Conservation (phyloP, 2,329 filamentous ascomycete genomes). For the Microcyclospora pomicola region DNA sequence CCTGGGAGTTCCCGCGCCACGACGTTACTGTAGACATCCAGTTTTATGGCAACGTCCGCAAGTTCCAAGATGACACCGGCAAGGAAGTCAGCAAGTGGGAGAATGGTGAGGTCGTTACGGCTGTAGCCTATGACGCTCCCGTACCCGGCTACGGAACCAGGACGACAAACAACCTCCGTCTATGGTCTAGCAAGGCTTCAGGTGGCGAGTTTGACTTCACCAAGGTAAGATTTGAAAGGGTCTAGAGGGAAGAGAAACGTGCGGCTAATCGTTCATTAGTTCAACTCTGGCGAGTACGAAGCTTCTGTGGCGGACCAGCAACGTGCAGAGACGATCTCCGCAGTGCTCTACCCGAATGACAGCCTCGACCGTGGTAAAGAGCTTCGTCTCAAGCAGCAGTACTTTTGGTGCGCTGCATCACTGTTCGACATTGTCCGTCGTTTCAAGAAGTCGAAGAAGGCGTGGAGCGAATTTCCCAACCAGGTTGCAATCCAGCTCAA, state of each 20-base stretch:
- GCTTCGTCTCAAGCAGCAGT: slow-evolving; percentile 94
- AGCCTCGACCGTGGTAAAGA: slow-evolving; percentile 95
- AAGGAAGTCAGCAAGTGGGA: slow-evolving; percentile 70
- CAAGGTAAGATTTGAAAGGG: slow-evolving; percentile 34
- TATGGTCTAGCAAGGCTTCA: slow-evolving; percentile 96
- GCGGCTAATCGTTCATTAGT: slow-evolving; percentile 26
- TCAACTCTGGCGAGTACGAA: slow-evolving; percentile 97
- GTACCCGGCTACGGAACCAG: slow-evolving; percentile 78
- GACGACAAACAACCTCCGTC: slow-evolving; percentile 88
- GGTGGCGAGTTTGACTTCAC: slow-evolving; percentile 98
- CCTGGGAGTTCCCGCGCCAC: slow-evolving; percentile 94
- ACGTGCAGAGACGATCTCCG: slow-evolving; percentile 96
- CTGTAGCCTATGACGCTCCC: slow-evolving; percentile 79
- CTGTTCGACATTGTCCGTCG: slow-evolving; percentile 90
- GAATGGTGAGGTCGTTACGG: slow-evolving; percentile 81
- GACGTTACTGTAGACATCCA: slow-evolving; percentile 94
- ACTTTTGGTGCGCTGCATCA: slow-evolving; percentile 98
- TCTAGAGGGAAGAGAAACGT: too few species aligned
- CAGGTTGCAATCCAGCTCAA: slow-evolving; percentile 97
- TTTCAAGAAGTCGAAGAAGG: slow-evolving; percentile 91
- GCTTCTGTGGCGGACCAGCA: slow-evolving; percentile 97
- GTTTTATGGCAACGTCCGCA: slow-evolving; percentile 80
- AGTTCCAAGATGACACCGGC: slow-evolving; percentile 55
- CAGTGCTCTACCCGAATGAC: slow-evolving; percentile 93
- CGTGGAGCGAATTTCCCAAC: slow-evolving; percentile 84